A percentile compares a stretch with the other conserved stretches of the same genome.
Evolutionary conservation across 2,329 filamentous ascomycete genomes (phyloP).

Genomic region (Sporothrix euskadiensis): DNA sequence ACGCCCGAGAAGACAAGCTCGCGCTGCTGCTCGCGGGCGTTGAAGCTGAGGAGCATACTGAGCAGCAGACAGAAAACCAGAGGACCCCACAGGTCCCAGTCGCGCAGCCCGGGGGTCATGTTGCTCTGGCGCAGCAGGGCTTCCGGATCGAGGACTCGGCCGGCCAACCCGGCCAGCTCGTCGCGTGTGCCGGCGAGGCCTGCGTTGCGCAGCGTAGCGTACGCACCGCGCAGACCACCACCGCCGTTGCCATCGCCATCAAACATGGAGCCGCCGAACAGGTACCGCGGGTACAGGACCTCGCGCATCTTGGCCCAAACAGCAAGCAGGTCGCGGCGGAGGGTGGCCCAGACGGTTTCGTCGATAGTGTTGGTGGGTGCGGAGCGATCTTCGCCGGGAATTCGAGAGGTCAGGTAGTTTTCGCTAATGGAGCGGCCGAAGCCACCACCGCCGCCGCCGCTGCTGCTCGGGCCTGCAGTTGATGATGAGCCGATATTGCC

Average conservation of each 20-base stretch:
- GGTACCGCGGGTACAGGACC: slow-evolving; percentile 92
- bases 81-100: slow-evolving; percentile 99
- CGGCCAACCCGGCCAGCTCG: slow-evolving; percentile 62
- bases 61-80: slow-evolving; percentile 90
- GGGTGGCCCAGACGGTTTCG: slow-evolving; percentile 95
- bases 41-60: slow-evolving; percentile 71
- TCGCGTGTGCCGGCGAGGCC: slow-evolving; percentile 62
- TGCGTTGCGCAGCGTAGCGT: slow-evolving; percentile 60
- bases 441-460: slow-evolving; percentile 33
- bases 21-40: slow-evolving; percentile 75
- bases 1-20: slow-evolving; percentile 92
- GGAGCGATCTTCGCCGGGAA: slow-evolving; percentile 88
- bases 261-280: slow-evolving; percentile 71
- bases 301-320: slow-evolving; percentile 99
- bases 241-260: slow-evolving; percentile 50
- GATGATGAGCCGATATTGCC: slow-evolving; percentile 80
- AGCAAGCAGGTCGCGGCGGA: slow-evolving; percentile 84
- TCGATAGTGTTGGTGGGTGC: slow-evolving; percentile 93
- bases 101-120: slow-evolving; percentile 86
- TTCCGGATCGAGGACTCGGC: slow-evolving; percentile 65
- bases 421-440: slow-evolving; percentile 64
- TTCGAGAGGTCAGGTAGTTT: slow-evolving; percentile 81
- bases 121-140: slow-evolving; percentile 59
- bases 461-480: slow-evolving; percentile 77
- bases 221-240: slow-evolving; percentile 55